Conservation (phyloP, 2,329 filamentous ascomycete species). For the Trematosphaeria pertusa region DNA sequence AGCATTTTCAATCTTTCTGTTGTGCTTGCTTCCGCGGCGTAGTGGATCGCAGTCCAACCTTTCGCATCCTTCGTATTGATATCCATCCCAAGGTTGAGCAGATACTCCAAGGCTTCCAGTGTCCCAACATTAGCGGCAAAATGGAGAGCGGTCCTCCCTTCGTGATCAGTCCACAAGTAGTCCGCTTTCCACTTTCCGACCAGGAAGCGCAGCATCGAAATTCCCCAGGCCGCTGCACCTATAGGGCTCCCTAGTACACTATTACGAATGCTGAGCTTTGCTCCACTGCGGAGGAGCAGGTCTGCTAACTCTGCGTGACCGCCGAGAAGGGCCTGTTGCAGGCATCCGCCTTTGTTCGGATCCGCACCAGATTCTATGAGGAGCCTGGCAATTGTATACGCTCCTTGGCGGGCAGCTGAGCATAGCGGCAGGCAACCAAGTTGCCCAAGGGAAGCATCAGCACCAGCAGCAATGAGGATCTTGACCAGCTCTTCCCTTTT, state of each 20-base stretch:
- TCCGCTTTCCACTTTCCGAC: constrained; percentile 3
- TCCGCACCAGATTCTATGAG: constrained; percentile 1
- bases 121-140: neutral
- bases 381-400: neutral
- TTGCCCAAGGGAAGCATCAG: neutral
- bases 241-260: neutral
- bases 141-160: constrained; percentile 14
- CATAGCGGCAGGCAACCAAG: neutral
- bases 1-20: constrained; percentile 4
- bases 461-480: constrained; percentile 5
- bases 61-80: constrained; percentile 4
- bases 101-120: constrained; percentile 5
- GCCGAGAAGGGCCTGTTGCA: neutral
- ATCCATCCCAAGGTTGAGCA: constrained; percentile 7
- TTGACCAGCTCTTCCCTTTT: neutral
- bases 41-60: constrained; percentile 14
- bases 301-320: neutral
- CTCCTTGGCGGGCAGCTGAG: neutral
- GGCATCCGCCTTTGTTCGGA: neutral
- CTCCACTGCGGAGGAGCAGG: neutral
- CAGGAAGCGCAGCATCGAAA: neutral
- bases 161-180: neutral
- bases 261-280: neutral
- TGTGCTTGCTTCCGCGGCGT: neutral
- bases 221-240: neutral